phyloP scores from a whole-genome alignment of 2,329 filamentous ascomycete genomes.

The Westerdykella aurantiaca region DNA sequence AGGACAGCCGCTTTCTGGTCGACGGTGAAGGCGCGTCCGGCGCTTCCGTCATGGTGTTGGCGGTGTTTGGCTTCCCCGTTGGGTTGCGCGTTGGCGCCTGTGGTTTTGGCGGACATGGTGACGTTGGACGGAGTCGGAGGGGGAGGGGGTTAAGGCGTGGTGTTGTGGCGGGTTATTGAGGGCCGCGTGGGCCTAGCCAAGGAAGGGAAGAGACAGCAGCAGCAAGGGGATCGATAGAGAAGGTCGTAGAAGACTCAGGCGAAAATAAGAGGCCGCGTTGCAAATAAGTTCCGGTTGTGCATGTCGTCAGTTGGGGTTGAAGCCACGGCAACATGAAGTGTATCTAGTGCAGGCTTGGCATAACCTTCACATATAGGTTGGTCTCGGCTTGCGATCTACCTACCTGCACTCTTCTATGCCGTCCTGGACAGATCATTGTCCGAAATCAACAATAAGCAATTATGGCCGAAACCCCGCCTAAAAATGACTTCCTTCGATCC shows the following conservation, averaged over 20 bases:
- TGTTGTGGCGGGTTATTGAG: conserved; percentile 1
- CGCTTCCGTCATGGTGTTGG: conserved; percentile 70
- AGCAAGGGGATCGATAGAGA: not conserved
- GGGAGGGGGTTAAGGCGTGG: not conserved
- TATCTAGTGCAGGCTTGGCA: no score
- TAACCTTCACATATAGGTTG: no score
- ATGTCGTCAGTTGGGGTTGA: conserved; percentile 10
- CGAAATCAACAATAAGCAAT: conserved; percentile 1
- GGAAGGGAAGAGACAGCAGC: conserved; percentile 1
- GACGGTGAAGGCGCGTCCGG: conserved; percentile 70
- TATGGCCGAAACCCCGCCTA: conserved; percentile 38
- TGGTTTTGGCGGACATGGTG: conserved; percentile 41
- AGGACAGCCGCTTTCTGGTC: conserved; percentile 91
- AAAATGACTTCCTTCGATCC: conserved; percentile 40
- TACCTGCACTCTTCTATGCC: no score
- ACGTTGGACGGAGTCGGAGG: conserved; percentile 1
- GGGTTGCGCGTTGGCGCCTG: conserved; percentile 37
- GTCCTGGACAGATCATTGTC: no score
- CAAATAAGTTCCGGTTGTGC: no score
- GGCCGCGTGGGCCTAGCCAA: conserved; percentile 5
- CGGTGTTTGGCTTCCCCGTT: conserved; percentile 43
- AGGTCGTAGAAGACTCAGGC: not conserved
- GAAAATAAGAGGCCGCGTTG: no score
- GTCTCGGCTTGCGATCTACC: no score
- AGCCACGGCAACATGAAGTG: conserved; percentile 19